Conservation (phyloP, 2,329 filamentous ascomycete genomes). For the Aspergillus glaucus region DNA sequence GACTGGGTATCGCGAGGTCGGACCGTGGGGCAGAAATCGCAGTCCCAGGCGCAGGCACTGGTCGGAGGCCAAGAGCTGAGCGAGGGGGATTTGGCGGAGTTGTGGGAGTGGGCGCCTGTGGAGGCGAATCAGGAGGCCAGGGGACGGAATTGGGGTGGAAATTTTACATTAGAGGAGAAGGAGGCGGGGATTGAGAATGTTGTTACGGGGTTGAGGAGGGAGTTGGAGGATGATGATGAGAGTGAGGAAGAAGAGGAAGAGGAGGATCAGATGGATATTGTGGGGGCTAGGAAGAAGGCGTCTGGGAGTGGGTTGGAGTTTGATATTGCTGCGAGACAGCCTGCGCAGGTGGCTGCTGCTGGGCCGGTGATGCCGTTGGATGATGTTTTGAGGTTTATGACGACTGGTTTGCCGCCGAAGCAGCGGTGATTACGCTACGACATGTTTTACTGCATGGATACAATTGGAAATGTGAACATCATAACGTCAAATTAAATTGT, state of each 20-base stretch:
- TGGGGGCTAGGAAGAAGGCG: conserved; percentile 30
- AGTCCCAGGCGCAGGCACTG: too few relatives aligned
- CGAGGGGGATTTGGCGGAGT: conserved; percentile 47
- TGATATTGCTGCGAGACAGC: conserved; percentile 23
- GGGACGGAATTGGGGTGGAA: conserved; percentile 51
- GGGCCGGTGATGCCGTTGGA: conserved; percentile 33
- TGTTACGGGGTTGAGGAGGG: conserved; percentile 61
- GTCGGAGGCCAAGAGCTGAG: conserved; percentile 23
- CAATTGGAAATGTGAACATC: not conserved
- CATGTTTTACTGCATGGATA: not conserved
- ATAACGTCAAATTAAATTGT: not conserved
- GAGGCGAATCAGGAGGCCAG: conserved; percentile 42
- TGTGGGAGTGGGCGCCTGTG: conserved; percentile 56
- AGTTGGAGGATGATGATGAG: conserved; percentile 50
- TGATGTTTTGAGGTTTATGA: conserved; percentile 47
- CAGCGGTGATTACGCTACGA: conserved; percentile 16
- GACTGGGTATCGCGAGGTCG: conserved; percentile 63
- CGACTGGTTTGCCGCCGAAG: conserved; percentile 36
- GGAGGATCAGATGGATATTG: conserved; percentile 43
- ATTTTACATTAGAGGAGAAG: conserved; percentile 67
- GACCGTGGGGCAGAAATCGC: conserved; percentile 3
- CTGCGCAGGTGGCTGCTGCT: conserved; percentile 1
- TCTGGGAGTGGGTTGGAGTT: conserved; percentile 26
- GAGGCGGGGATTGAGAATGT: conserved; percentile 62
- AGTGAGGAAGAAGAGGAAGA: conserved; percentile 45